Conservation (phyloP, 257 asterid genomes). For the Penstemon newberryi region DNA sequence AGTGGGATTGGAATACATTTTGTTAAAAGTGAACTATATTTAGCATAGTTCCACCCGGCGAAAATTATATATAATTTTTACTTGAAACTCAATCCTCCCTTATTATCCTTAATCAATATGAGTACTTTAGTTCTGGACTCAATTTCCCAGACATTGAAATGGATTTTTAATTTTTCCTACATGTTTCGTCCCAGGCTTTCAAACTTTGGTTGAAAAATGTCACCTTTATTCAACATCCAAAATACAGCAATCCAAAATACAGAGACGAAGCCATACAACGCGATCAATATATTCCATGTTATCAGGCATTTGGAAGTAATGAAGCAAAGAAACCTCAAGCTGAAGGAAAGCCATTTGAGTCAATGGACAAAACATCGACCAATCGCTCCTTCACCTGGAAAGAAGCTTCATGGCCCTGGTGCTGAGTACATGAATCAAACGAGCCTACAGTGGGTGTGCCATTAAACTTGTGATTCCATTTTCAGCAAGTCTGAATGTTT, state of each 20-base stretch:
- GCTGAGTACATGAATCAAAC: constrained; percentile 39
- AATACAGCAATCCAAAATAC: constrained; percentile 55
- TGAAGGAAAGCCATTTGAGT: constrained; percentile 28
- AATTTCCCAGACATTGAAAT: constrained; percentile 4
- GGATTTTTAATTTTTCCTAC: constrained; percentile 15
- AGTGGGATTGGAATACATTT: no score
- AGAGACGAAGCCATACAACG: constrained; percentile 55
- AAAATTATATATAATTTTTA: no score
- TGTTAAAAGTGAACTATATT: no score
- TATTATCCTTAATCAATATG: not conserved
- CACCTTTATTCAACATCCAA: constrained; percentile 66
- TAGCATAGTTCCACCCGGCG: no score
- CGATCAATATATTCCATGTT: constrained; percentile 44
- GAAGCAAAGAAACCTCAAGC: constrained; percentile 25
- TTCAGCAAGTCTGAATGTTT: not conserved
- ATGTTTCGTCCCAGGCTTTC: constrained; percentile 53
- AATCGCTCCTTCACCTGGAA: constrained; percentile 66
- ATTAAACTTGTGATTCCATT: constrained; percentile 4
- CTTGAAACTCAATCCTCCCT: not conserved
- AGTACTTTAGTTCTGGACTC: not conserved
- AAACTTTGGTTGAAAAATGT: constrained; percentile 91
- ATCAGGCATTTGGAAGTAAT: constrained; percentile 33
- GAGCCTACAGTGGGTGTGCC: not conserved
- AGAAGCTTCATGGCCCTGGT: constrained; percentile 96
- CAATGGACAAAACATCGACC: constrained; percentile 23